These are phyloP conservation scores for Xylaria arbuscula DNA, from an alignment of 2,329 filamentous ascomycete genomes.

Conservation along the genomic window DNA sequence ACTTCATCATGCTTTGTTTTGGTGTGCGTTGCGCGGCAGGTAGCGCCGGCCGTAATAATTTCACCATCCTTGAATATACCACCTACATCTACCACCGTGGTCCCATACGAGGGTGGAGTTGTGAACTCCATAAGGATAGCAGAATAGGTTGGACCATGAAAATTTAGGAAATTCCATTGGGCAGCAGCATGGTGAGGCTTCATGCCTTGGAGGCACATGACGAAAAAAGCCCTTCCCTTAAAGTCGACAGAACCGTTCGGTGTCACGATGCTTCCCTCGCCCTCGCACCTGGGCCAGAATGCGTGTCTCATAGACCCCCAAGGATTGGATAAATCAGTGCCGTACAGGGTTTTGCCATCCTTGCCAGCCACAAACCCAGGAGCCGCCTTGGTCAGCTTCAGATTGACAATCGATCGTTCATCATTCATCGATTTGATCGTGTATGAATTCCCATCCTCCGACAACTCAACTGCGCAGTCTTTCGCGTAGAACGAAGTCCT, in stretches of 20 bases:
- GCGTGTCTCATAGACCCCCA: conserved; percentile 94
- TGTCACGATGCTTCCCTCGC: conserved; percentile 86
- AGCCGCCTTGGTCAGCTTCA: conserved; percentile 79
- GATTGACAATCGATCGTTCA: conserved; percentile 81
- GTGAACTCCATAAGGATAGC: conserved; percentile 96
- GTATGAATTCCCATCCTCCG: conserved; percentile 83
- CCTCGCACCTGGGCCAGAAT: conserved; percentile 90
- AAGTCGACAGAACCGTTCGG: conserved; percentile 84
- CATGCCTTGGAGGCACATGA: conserved; percentile 94
- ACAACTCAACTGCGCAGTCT: conserved; percentile 85
- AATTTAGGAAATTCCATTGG: conserved; percentile 92
- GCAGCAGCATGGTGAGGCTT: conserved; percentile 97
- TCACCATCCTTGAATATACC: conserved; percentile 84
- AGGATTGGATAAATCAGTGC: conserved; percentile 84
- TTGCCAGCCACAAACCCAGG: conserved; percentile 88
- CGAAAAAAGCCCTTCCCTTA: conserved; percentile 81
- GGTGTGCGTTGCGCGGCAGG: conserved; percentile 75
- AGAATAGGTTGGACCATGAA: conserved; percentile 87
- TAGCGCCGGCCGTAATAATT: conserved; percentile 77
- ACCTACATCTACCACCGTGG: conserved; percentile 84
- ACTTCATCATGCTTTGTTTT: conserved; percentile 76
- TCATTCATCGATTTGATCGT: conserved; percentile 92
- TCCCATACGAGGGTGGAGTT: conserved; percentile 92
- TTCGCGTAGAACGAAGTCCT: conserved; percentile 87
- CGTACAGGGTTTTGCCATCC: conserved; percentile 85